phyloP scores from a whole-genome alignment of 139 green algal genomes.

The Chara braunii region DNA sequence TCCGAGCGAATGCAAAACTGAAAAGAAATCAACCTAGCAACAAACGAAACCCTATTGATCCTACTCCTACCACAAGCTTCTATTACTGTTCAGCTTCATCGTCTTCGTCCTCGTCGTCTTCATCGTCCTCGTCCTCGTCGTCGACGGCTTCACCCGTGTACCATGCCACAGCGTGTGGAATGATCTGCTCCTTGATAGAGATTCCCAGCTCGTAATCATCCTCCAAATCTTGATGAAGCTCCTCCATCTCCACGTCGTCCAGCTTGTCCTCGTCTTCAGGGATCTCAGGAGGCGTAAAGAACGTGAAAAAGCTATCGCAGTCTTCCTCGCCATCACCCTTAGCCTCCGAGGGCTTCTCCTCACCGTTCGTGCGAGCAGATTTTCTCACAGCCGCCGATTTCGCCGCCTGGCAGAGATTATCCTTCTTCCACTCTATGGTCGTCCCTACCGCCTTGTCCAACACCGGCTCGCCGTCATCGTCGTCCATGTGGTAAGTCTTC shows the following conservation, averaged over 20 bases:
- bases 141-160: conserved; percentile 82
- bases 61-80: too few species aligned
- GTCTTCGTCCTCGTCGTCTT: conserved; percentile 39
- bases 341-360: too few species aligned
- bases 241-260: conserved; percentile 74
- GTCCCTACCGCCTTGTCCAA: conserved; percentile 68
- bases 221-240: too few species aligned
- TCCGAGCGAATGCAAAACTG: too few species aligned
- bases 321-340: too few species aligned
- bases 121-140: conserved; percentile 57
- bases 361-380: too few species aligned
- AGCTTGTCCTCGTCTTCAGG: conserved; percentile 73
- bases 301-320: conserved; percentile 88
- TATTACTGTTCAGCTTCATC: conserved; percentile 38
- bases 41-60: too few species aligned
- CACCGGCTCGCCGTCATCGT: conserved; percentile 69
- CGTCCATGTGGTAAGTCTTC: conserved; percentile 81
- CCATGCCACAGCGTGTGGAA: conserved; percentile 73
- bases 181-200: conserved; percentile 72
- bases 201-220: too few species aligned
- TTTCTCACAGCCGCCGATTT: too few species aligned
- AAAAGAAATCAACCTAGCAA: too few species aligned
- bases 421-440: conserved; percentile 77
- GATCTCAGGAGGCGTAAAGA: conserved; percentile 79
- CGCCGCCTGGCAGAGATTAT: too few species aligned